Evolutionary conservation across 2,329 filamentous ascomycete genomes (phyloP), one percentile per base, ranked within the genome.

Genomic region (Alternaria gaisen): DNA sequence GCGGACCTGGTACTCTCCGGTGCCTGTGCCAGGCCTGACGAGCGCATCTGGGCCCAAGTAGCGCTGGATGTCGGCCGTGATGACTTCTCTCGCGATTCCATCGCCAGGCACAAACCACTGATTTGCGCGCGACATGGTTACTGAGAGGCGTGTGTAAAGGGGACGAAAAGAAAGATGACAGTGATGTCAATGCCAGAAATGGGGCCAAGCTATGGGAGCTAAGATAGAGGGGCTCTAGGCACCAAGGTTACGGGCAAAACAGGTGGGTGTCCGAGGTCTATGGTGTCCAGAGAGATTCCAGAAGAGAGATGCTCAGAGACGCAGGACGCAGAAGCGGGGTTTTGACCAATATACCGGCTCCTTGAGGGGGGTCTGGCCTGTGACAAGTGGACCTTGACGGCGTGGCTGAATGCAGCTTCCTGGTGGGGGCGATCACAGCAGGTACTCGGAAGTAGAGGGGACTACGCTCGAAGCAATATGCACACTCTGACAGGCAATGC

Each of bases 31-130:
- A 41, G 83, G 83, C 68, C 80, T 79, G 44, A 84, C 81, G 58
- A 82, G 81, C 50, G 83, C 83, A 77, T 84, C 82, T 63, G 80
- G 81, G 54, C 82, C 83, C 58, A 84, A 72, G 68, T 83, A 84
- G 69, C 82, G 79, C 74, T 83, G 82, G 67, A 84, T 84, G 73
- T 84, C 82, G 66, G 82, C 81, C 48, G 82, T 82, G 65, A 84
- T 84, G 73, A 84, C 82, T 73, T 83, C 80, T 70, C 83, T 73
- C 58, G 82, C 80, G 69, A 84, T 84, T 73, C 82, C 83, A 48
- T 83, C 81, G 63, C 79, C 82, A 14, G 79, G 78, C 65, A 83
- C 78, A 70, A 83, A 84, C 82, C 82, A 84, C 75, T 83, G 78
- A 75, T 80, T 73, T 76, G 69, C 70, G 54, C 72, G 71, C 63